phyloP scores from a whole-genome alignment of 2,329 filamentous ascomycete species.

The Fusarium subglutinans region DNA sequence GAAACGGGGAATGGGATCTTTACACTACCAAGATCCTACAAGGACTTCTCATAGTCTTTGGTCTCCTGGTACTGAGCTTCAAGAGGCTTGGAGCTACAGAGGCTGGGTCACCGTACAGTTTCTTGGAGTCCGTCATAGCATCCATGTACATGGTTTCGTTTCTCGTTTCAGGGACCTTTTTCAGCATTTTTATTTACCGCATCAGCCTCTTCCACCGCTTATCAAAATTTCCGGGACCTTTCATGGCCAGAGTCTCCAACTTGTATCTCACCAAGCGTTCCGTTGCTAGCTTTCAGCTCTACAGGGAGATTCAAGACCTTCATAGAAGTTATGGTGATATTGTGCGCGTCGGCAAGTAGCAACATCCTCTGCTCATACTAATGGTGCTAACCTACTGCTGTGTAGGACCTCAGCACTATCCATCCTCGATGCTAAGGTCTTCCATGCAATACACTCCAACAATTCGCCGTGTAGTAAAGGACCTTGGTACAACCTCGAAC shows the following conservation, averaged over 20 bases:
- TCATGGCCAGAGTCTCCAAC: background rate
- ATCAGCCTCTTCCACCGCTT: background rate
- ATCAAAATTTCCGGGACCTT: background rate
- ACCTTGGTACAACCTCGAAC: background rate
- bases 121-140: background rate
- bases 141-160: background rate
- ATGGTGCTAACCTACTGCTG: rapidly evolving
- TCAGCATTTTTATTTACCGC: background rate
- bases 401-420: background rate
- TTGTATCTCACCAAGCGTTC: background rate
- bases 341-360: background rate
- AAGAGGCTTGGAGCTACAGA: background rate
- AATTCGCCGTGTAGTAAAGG: background rate
- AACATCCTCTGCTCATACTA: rapidly evolving
- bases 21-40: background rate
- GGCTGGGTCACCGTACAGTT: rapidly evolving
- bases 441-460: background rate
- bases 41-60: background rate
- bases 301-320: background rate
- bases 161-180: background rate
- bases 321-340: background rate
- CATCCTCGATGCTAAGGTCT: background rate
- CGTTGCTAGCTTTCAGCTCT: background rate
- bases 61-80: background rate
- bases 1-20: background rate